Percentiles rank a stretch among this genome's conserved stretches.
Evolutionary conservation across 768 basidiomycete species (phyloP).

Genomic region (Phylloporus scabripes): DNA sequence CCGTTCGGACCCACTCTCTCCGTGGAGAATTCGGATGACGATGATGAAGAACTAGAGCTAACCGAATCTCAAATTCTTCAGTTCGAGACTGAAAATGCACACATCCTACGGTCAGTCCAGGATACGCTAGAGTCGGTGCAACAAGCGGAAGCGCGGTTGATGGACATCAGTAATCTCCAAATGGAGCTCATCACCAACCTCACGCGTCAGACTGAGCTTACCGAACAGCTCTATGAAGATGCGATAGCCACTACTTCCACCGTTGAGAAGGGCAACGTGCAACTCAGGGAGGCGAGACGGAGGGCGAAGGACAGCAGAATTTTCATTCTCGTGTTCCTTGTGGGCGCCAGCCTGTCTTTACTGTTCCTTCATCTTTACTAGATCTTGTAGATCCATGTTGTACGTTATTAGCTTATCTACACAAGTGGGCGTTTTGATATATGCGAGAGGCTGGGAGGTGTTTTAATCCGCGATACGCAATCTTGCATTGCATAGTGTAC

Average conservation of each 20-base stretch:
- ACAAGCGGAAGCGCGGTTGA: constrained; percentile 82
- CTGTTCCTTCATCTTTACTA: constrained; percentile 93
- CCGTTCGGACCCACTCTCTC: constrained; percentile 31
- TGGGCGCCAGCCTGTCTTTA: constrained; percentile 86
- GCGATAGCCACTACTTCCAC: constrained; percentile 82
- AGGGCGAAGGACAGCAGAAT: constrained; percentile 82
- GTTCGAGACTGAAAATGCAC: constrained; percentile 89
- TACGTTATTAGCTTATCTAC: constrained; percentile 5
- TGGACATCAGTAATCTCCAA: constrained; percentile 92
- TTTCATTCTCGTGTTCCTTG: constrained; percentile 86
- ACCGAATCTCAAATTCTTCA: constrained; percentile 83
- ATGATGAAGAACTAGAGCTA: constrained; percentile 79
- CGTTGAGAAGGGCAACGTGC: constrained; percentile 84
- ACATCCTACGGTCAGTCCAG: constrained; percentile 77
- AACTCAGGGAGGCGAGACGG: constrained; percentile 84
- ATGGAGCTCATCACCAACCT: constrained; percentile 87
- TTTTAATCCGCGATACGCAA: not conserved
- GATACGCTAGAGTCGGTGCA: constrained; percentile 85
- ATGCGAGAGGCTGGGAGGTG: not conserved
- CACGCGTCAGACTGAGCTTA: constrained; percentile 83
- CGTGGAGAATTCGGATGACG: constrained; percentile 47
- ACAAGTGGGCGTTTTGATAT: not conserved
- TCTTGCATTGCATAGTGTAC: not conserved
- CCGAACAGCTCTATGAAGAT: constrained; percentile 92
- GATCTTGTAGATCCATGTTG: constrained; percentile 12